Evolutionary conservation across 1,284 basidiomycete species (phyloP).

Genomic region (Melanopsichium pennsylvanicum): DNA sequence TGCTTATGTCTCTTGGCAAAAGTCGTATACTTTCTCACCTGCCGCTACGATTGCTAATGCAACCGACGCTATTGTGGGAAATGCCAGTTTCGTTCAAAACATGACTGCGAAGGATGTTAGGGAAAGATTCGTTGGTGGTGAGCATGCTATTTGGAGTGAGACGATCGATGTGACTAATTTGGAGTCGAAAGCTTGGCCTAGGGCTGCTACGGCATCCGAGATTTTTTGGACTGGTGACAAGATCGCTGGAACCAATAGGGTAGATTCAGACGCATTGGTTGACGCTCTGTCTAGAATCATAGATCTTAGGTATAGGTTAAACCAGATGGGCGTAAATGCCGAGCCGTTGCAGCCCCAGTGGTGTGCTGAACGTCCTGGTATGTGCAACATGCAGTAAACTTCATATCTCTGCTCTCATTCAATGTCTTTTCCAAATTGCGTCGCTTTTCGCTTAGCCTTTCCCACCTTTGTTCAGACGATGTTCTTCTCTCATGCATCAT

Average conservation of each 20-base stretch:
- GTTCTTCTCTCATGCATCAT: too few relatives aligned
- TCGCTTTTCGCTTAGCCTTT: too few relatives aligned
- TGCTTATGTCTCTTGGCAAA: slow-evolving; percentile 29
- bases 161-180: slow-evolving; percentile 77
- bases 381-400: slow-evolving; percentile 61
- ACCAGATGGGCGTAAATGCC: slow-evolving; percentile 74
- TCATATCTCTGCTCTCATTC: too few relatives aligned
- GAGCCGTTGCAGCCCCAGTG: slow-evolving; percentile 80
- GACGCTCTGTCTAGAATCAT: slow-evolving; percentile 80
- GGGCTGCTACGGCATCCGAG: slow-evolving; percentile 80
- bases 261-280: slow-evolving; percentile 70
- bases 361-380: slow-evolving; percentile 70
- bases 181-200: slow-evolving; percentile 77
- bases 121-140: slow-evolving; percentile 74
- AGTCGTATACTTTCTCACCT: slow-evolving; percentile 79
- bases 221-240: slow-evolving; percentile 79
- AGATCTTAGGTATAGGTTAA: slow-evolving; percentile 74
- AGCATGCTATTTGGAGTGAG: slow-evolving; percentile 79
- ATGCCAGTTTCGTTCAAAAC: neutral
- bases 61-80: too few relatives aligned
- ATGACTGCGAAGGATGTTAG: neutral
- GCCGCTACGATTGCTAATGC: slow-evolving; percentile 31
- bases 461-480: too few relatives aligned
- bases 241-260: slow-evolving; percentile 59
- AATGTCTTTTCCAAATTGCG: too few relatives aligned